phyloP scores from a whole-genome alignment of 257 asterid genomes.

The Lantana camara region DNA sequence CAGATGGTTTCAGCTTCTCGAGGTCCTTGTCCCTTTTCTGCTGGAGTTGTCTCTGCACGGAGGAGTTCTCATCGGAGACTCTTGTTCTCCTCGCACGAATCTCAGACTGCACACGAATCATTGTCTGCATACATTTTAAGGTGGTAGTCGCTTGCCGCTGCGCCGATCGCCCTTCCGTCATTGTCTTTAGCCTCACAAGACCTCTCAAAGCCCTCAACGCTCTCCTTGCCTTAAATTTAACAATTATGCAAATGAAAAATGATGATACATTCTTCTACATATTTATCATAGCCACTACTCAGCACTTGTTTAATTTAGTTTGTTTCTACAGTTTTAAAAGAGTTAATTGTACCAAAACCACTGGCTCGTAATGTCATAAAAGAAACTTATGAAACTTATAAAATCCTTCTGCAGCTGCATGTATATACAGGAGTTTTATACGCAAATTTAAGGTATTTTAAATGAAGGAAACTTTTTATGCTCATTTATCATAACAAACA shows the following conservation, averaged over 20 bases:
- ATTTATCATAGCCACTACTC: background rate
- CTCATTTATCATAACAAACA: too few relatives aligned
- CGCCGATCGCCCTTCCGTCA: constrained; percentile 72
- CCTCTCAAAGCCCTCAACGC: constrained; percentile 80
- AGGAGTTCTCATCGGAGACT: constrained; percentile 62
- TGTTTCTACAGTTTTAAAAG: too few relatives aligned
- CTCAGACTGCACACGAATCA: constrained; percentile 73
- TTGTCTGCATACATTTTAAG: constrained; percentile 65
- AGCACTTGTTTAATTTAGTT: too few relatives aligned
- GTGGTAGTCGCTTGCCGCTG: constrained; percentile 73
- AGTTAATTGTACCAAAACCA: too few relatives aligned
- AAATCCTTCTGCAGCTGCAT: too few relatives aligned
- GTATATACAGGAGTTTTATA: too few relatives aligned
- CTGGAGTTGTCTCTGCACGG: constrained; percentile 70
- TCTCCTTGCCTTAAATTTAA: constrained; percentile 65
- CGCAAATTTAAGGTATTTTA: background rate
- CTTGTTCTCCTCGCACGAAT: constrained; percentile 65
- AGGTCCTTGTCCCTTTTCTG: constrained; percentile 73
- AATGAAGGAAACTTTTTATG: too few relatives aligned
- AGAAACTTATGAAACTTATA: too few relatives aligned
- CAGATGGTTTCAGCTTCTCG: constrained; percentile 62
- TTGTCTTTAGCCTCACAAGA: constrained; percentile 66
- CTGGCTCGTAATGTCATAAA: too few relatives aligned
- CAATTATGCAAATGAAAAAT: too few relatives aligned
- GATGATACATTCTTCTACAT: background rate